Evolutionary conservation across 768 basidiomycete genomes (phyloP).

Genomic region (Cyathus striatus): DNA sequence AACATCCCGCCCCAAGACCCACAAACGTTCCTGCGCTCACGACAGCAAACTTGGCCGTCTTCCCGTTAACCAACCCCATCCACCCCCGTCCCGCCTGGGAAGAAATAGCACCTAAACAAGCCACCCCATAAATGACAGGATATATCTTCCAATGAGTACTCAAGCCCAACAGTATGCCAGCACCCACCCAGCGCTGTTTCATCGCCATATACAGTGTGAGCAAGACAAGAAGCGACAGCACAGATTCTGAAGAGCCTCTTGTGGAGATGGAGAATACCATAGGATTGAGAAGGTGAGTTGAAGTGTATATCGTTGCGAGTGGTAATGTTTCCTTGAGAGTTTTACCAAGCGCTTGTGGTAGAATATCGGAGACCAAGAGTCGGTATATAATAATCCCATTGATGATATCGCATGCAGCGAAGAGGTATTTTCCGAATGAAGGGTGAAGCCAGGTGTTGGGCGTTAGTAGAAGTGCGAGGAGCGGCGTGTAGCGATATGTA

Average conservation of each 20-base stretch:
- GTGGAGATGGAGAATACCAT: constrained; percentile 96
- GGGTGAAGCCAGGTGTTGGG: constrained; percentile 81
- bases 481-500: constrained; percentile 95
- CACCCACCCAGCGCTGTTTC: constrained; percentile 50
- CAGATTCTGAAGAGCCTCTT: constrained; percentile 90
- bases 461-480: constrained; percentile 76
- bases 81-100: constrained; percentile 7
- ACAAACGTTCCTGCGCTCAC: constrained; percentile 69
- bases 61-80: constrained; percentile 35
- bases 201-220: constrained; percentile 58
- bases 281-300: constrained; percentile 86
- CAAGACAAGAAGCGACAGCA: constrained; percentile 78
- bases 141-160: constrained; percentile 98
- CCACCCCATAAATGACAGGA: constrained; percentile 86
- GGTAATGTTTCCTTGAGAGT: constrained; percentile 7
- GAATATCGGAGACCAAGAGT: constrained; percentile 47
- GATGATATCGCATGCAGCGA: constrained; percentile 77
- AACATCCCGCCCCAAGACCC: constrained; percentile 57
- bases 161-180: constrained; percentile 73
- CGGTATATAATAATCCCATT: constrained; percentile 70
- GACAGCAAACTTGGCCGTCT: constrained; percentile 59
- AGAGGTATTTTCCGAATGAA: constrained; percentile 88
- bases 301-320: constrained; percentile 51
- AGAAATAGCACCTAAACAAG: constrained; percentile 56
- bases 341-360: constrained; percentile 28